Conservation (phyloP, 257 asterid genomes). For the Galeopsis tetrahit region DNA sequence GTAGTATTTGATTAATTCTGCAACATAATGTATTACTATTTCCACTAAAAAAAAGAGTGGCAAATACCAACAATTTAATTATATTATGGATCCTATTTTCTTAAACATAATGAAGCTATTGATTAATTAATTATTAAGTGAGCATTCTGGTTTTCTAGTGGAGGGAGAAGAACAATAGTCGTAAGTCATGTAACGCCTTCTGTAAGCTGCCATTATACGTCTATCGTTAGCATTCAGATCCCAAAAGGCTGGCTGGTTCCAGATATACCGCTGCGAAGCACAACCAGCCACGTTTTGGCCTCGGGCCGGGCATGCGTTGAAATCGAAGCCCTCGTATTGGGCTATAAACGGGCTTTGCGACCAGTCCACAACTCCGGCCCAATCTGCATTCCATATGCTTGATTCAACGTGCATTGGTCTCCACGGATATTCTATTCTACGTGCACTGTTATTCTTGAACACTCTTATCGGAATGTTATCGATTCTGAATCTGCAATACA, state of each 20-base stretch:
- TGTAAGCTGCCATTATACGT: neutral
- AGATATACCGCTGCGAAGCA: constrained; percentile 14
- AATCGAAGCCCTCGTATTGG: constrained; percentile 36
- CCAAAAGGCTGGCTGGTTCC: constrained; percentile 36
- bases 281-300: too few relatives aligned
- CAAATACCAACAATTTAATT: too few relatives aligned
- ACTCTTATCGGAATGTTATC: constrained; percentile 52
- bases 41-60: too few relatives aligned
- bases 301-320: constrained; percentile 36
- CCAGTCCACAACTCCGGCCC: constrained; percentile 63
- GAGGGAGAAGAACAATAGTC: constrained; percentile 44
- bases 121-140: neutral
- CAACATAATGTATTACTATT: too few relatives aligned
- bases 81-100: neutral
- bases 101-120: neutral
- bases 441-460: constrained; percentile 46
- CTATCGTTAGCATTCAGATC: constrained; percentile 34
- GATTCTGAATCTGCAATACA: constrained; percentile 41
- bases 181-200: constrained; percentile 34
- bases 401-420: constrained; percentile 56
- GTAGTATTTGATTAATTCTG: too few relatives aligned
- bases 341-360: constrained; percentile 49
- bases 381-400: constrained; percentile 48
- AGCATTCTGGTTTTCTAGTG: constrained; percentile 46
- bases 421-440: constrained; percentile 39